A percentile compares a stretch with the other conserved stretches of the same genome.
Conservation (phyloP, 148 eudicot species). For the Linanthus parryae region DNA sequence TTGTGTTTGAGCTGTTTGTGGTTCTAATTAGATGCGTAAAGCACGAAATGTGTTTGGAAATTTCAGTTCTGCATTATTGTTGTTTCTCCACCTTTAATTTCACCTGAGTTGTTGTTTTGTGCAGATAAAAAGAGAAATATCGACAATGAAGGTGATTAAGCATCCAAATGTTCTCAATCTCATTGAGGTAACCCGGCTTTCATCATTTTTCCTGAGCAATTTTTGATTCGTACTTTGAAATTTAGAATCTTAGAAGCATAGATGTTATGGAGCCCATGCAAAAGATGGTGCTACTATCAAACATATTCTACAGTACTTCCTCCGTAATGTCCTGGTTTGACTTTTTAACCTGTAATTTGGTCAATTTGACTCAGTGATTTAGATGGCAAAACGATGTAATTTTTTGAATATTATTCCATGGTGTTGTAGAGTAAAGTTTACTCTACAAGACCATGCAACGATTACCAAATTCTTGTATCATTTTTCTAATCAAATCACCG, state of each 20-base stretch:
- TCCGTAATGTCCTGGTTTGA: neutral
- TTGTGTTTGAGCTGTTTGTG: too few species aligned
- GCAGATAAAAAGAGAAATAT: slow-evolving; percentile 78
- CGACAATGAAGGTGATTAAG: slow-evolving; percentile 81
- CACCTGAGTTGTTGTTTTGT: too few species aligned
- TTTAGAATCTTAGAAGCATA: neutral
- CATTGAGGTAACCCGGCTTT: slow-evolving; percentile 41
- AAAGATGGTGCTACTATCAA: neutral
- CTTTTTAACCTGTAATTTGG: neutral
- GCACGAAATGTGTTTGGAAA: too few species aligned
- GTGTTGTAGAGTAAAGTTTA: too few species aligned
- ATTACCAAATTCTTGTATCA: too few species aligned
- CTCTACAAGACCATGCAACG: too few species aligned
- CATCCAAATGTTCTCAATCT: slow-evolving; percentile 82
- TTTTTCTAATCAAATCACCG: too few species aligned
- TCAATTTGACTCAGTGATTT: neutral
- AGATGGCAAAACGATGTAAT: too few species aligned
- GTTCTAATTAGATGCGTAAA: too few species aligned
- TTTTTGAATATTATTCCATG: too few species aligned
- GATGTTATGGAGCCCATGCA: neutral
- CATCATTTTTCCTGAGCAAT: neutral
- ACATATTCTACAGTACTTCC: neutral
- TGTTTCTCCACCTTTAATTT: too few species aligned
- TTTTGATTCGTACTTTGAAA: neutral
- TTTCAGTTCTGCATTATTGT: too few species aligned